phyloP scores from a whole-genome alignment of 2,329 filamentous ascomycete genomes.

The Aspergillus luchuensis region DNA sequence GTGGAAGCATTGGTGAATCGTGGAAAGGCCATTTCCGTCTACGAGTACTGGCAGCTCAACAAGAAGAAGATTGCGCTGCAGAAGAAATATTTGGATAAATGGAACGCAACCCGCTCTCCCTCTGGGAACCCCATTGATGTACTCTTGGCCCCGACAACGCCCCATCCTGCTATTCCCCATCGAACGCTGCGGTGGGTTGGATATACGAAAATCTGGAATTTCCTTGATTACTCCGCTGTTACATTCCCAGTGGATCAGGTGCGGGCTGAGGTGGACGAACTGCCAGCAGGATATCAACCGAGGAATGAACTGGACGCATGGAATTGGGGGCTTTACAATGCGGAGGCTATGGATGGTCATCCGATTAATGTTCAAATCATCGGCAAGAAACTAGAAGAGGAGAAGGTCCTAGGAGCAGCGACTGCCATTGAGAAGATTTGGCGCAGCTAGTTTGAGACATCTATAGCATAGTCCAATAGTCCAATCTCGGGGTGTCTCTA shows the following conservation, averaged over 20 bases:
- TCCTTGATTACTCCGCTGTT: constrained; percentile 63
- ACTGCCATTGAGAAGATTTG: constrained; percentile 31
- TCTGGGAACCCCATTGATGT: constrained; percentile 57
- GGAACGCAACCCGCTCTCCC: constrained; percentile 51
- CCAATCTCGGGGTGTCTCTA: not conserved
- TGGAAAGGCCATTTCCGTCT: constrained; percentile 59
- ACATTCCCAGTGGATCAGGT: constrained; percentile 58
- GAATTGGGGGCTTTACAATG: constrained; percentile 54
- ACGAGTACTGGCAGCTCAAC: constrained; percentile 69
- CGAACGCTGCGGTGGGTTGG: constrained; percentile 52
- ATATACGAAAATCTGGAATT: constrained; percentile 65
- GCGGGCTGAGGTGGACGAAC: constrained; percentile 43
- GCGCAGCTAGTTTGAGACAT: constrained; percentile 10
- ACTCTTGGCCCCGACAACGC: constrained; percentile 61
- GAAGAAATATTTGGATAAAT: constrained; percentile 61
- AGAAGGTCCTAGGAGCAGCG: constrained; percentile 55
- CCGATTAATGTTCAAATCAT: constrained; percentile 59
- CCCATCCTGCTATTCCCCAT: constrained; percentile 57
- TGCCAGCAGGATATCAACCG: constrained; percentile 44
- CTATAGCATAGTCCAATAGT: not conserved
- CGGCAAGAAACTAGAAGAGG: constrained; percentile 56
- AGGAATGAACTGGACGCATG: constrained; percentile 55
- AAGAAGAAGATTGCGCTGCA: constrained; percentile 57
- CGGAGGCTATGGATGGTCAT: constrained; percentile 44
- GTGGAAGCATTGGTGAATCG: constrained; percentile 60